Base-by-base conservation (phyloP, 2,329 filamentous ascomycete genomes). In the Aureobasidium melanogenum region DNA sequence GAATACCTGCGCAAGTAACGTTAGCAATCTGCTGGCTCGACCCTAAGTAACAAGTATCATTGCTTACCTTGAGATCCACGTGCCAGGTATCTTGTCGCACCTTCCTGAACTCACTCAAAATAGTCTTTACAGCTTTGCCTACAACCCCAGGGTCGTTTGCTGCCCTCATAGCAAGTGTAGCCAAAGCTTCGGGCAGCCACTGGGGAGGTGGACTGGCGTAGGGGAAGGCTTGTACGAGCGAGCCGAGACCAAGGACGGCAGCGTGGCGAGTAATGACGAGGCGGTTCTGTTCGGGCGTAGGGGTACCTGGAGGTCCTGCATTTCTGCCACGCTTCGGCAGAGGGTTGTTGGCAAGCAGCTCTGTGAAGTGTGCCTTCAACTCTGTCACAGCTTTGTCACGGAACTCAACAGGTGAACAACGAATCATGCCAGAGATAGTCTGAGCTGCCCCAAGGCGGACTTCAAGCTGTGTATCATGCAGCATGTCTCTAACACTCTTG, bases 61-160 rank as follows among this genome's bases (percentile, higher is more conserved):
- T 51, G 75, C 84, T 75, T 77, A 96, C 94, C 88, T 96, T 97
- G 68, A 96, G 90, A 77, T 99, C 94, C 63, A 96, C 93, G 69
- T 88, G 88, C 94, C 94, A 99, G 67, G 93, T 99, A 79, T 99
- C 94, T 75, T 99, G 94, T 73, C 94, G 86, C 48, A 94, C 99
- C 84, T 99, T 99, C 80, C 99, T 99, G 81, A 99, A 99, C 70
- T 99, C 95, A 64, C 91, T 91, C 66, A 99, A 79, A 38, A 97
- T 92, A 19, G 83, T 84, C 82, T 99, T 99, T 12, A 96, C 95
- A 63, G 93, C 94, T 76, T 96, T 96, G 2, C 94, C 94, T 60
- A 99, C 92, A 62, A 95, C 87, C 0, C 94, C 94, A 0, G 91
- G 86, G 69, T 99, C 94, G 50, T 85, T 89, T 0, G 93, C 91